A percentile compares a stretch with the other conserved stretches of the same genome.
phyloP scores from a whole-genome alignment of 257 asterid species.

The Echium plantagineum region DNA sequence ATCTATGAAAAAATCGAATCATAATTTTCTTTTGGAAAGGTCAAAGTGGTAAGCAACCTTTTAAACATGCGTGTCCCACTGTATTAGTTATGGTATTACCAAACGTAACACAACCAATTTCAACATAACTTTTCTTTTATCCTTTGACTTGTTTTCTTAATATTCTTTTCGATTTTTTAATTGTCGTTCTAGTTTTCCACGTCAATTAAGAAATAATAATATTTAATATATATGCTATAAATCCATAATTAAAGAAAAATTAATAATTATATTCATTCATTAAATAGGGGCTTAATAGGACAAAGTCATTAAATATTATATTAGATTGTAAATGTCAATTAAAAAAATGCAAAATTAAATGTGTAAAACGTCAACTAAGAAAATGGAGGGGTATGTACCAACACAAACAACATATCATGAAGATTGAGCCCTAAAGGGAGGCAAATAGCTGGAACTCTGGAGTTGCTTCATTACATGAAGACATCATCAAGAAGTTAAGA shows the following conservation, averaged over 20 bases:
- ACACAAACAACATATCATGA: neutral
- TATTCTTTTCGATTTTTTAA: too few relatives aligned
- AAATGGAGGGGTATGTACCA: too few relatives aligned
- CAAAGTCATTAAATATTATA: too few relatives aligned
- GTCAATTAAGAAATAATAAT: too few relatives aligned
- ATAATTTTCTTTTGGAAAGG: neutral
- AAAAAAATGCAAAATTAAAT: too few relatives aligned
- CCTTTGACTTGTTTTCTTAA: slow-evolving; percentile 10
- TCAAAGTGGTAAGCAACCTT: slow-evolving; percentile 15
- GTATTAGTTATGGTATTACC: slow-evolving; percentile 13
- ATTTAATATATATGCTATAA: too few relatives aligned
- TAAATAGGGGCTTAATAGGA: too few relatives aligned
- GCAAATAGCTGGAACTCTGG: neutral
- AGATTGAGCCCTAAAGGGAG: neutral
- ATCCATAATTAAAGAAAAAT: too few relatives aligned
- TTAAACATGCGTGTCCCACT: slow-evolving; percentile 24
- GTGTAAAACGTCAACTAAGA: too few relatives aligned
- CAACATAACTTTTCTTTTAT: slow-evolving; percentile 1
- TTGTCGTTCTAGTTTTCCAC: too few relatives aligned
- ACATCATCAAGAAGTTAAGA: slow-evolving; percentile 34
- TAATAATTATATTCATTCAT: too few relatives aligned
- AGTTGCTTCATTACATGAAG: slow-evolving; percentile 16
- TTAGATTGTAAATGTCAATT: too few relatives aligned
- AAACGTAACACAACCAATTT: slow-evolving; percentile 14
- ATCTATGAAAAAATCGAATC: neutral